Evolutionary conservation across 176 grass and related monocot genomes (phyloP).

Genomic region (Luzula sylvatica): DNA sequence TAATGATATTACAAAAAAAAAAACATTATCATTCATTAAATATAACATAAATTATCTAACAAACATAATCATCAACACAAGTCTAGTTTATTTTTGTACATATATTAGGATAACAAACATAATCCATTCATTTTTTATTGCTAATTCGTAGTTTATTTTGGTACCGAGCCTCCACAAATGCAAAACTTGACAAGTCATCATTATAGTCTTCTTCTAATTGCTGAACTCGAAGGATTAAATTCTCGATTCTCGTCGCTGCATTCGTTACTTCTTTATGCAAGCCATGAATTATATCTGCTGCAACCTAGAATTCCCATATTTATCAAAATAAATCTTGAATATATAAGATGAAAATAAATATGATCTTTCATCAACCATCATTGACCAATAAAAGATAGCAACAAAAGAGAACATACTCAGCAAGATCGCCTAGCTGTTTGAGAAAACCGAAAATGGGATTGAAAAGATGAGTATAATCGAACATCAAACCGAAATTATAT

Average conservation of each 20-base stretch:
- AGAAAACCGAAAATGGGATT: slow-evolving; percentile 78
- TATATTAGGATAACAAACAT: too few species aligned
- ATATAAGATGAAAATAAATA: neutral
- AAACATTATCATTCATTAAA: too few species aligned
- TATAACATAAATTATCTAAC: too few species aligned
- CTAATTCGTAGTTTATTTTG: neutral
- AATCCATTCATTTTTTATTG: too few species aligned
- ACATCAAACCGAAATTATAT: too few species aligned
- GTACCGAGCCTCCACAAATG: slow-evolving; percentile 49
- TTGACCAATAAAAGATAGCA: too few species aligned
- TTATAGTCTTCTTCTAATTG: slow-evolving; percentile 63
- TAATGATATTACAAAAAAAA: too few species aligned
- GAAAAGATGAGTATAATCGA: too few species aligned
- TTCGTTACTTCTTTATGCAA: slow-evolving; percentile 68
- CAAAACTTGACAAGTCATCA: slow-evolving; percentile 27
- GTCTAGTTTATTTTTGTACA: too few species aligned
- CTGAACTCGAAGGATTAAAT: slow-evolving; percentile 51
- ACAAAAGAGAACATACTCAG: slow-evolving; percentile 34
- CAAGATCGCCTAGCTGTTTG: slow-evolving; percentile 82
- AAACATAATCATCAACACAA: too few species aligned
- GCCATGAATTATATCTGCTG: slow-evolving; percentile 51
- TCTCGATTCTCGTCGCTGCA: slow-evolving; percentile 49
- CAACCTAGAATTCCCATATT: slow-evolving; percentile 15
- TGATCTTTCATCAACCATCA: too few species aligned
- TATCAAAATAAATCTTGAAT: neutral